Base-by-base conservation (phyloP, 805 yeast species). In the Candida railenensis region DNA sequence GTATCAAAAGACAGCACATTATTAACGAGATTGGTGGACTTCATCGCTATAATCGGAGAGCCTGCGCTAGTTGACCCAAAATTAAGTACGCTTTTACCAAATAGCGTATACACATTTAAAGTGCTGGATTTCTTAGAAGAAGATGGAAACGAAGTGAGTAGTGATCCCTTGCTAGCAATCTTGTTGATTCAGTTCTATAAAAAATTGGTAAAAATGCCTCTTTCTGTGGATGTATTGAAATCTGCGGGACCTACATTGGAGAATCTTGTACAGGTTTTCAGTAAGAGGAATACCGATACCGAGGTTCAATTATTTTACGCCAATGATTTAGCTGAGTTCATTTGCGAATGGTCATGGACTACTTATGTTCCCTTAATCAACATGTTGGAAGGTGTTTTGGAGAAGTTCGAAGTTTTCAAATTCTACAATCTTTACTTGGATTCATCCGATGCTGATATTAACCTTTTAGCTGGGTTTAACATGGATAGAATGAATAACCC, bases 121-220 rank as follows among this genome's bases (percentile, higher is more conserved):
- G 44, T 34, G 16, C 39, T 37, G 3, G 60, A 56, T 19, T 43
- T 64, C n/a, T 40, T 48, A 14, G 46, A 52, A 2, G 58, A 58
- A 32, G 30, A 25, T 25, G 30, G 9, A 25, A 25, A 5, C 30
- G 11, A 25, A 7, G 30, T 25, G 30, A 25, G 11, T 11, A 11
- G 11, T 11, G 71, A 66, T 45, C 60, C 62, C 1, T 55, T 67
- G 34, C 58, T 57, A 36, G 55, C 52, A n/a, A 51, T 60, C 7
- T 47, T 63, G 33, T 44, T 59, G 9, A 49, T 65, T 11, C 58
- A 58, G 20, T 67, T 59, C 51, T 66, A 63, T 45, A 49, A 43
- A 20, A 57, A 54, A 22, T 41, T 63, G 8, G 44, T 65, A 14
- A 47, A n/a, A 9, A 21, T 37, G 18, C 34, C 22, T 8, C 33